Percentiles rank a stretch among this genome's conserved stretches.
phyloP scores from a whole-genome alignment of 2,329 filamentous ascomycete genomes.

The Fusarium sp. region DNA sequence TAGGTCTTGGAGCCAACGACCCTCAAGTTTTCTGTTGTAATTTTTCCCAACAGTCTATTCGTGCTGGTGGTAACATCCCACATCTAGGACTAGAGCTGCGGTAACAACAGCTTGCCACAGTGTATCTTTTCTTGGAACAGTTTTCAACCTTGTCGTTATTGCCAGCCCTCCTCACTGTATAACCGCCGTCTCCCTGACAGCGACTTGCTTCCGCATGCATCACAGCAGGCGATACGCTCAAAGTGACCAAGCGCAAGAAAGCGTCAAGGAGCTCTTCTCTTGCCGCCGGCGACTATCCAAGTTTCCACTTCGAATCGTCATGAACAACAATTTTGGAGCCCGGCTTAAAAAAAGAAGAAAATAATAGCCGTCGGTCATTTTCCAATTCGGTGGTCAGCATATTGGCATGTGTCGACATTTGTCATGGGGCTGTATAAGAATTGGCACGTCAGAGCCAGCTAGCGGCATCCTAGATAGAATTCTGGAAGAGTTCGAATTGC shows the following conservation, averaged over 20 bases:
- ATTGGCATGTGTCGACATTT: slow-evolving; percentile 37
- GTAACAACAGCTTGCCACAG: slow-evolving; percentile 9
- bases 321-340: slow-evolving; percentile 10
- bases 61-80: neutral
- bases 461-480: slow-evolving; percentile 43
- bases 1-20: slow-evolving; percentile 5
- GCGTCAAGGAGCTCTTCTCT: slow-evolving; percentile 11
- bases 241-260: slow-evolving; percentile 1
- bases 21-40: slow-evolving; percentile 19
- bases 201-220: slow-evolving; percentile 14
- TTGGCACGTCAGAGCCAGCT: slow-evolving; percentile 46
- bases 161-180: neutral
- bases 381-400: slow-evolving; percentile 33
- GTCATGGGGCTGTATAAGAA: slow-evolving; percentile 42
- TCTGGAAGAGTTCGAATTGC: slow-evolving; percentile 51
- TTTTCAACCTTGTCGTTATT: neutral
- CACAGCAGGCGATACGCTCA: slow-evolving; percentile 38
- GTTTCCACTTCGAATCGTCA: slow-evolving; percentile 25
- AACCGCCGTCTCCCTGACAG: slow-evolving; percentile 16
- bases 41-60: slow-evolving; percentile 5
- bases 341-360: slow-evolving; percentile 19
- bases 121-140: neutral
- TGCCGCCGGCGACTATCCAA: slow-evolving; percentile 35
- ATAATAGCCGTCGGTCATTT: slow-evolving; percentile 13
- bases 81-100: slow-evolving; percentile 2